A percentile compares a stretch with the other conserved stretches of the same genome.
phyloP scores from a whole-genome alignment of 2,329 filamentous ascomycete genomes.

The Nigrospora oryzae region DNA sequence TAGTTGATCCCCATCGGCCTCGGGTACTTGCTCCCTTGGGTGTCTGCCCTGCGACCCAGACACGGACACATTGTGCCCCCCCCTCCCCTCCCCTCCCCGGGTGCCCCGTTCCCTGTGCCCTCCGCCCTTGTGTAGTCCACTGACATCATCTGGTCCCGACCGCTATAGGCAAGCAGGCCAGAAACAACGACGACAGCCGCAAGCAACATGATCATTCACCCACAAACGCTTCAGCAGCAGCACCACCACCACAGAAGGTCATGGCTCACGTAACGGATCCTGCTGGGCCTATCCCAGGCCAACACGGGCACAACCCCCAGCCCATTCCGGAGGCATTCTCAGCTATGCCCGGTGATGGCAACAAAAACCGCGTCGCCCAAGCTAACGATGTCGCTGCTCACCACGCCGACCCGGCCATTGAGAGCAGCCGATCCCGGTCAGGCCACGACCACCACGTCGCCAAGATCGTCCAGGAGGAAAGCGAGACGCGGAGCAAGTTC shows the following conservation, averaged over 20 bases:
- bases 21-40: no score
- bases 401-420: slow-evolving; percentile 49
- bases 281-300: slow-evolving; percentile 18
- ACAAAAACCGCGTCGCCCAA: slow-evolving; percentile 60
- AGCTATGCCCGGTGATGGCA: slow-evolving; percentile 42
- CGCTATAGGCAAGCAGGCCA: slow-evolving; percentile 73
- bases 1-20: no score
- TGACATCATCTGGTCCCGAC: slow-evolving; percentile 19
- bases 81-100: background rate
- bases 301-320: slow-evolving; percentile 35
- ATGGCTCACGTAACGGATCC: slow-evolving; percentile 40
- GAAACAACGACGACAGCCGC: slow-evolving; percentile 45
- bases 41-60: no score
- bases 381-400: slow-evolving; percentile 58
- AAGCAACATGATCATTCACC: slow-evolving; percentile 42
- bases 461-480: slow-evolving; percentile 85
- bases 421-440: slow-evolving; percentile 25
- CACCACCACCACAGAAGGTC: slow-evolving; percentile 47
- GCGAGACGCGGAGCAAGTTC: slow-evolving; percentile 75
- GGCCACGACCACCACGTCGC: slow-evolving; percentile 64
- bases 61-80: background rate
- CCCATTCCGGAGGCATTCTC: slow-evolving; percentile 51
- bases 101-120: background rate
- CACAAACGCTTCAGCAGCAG: slow-evolving; percentile 32
- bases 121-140: slow-evolving; percentile 11